phyloP scores from a whole-genome alignment of 2,329 filamentous ascomycete species.

The Penicillium sp. region DNA sequence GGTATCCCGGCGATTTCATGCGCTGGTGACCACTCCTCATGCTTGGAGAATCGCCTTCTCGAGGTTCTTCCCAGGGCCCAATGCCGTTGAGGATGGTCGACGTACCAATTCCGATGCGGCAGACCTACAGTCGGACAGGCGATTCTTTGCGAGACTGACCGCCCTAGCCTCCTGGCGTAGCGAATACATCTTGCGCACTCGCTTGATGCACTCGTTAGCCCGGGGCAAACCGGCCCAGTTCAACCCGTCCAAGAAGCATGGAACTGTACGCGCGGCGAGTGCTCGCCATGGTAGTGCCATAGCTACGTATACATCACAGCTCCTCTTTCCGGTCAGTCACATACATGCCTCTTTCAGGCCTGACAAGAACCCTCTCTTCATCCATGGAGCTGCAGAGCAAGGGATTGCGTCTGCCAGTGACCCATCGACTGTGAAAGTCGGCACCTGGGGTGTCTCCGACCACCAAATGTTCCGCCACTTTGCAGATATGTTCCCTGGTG shows the following conservation, averaged over 20 bases:
- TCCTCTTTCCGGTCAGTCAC: conserved; percentile 75
- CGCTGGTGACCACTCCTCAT: conserved; percentile 83
- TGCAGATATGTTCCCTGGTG: conserved; percentile 70
- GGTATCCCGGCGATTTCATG: conserved; percentile 84
- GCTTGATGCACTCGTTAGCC: conserved; percentile 75
- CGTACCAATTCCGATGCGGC: conserved; percentile 49
- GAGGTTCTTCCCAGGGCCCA: conserved; percentile 80
- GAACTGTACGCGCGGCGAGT: conserved; percentile 54
- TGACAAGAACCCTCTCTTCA: conserved; percentile 73
- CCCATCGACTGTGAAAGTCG: conserved; percentile 69
- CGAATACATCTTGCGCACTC: conserved; percentile 87
- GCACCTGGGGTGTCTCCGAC: conserved; percentile 79
- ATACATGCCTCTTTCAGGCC: conserved; percentile 73
- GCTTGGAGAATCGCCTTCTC: conserved; percentile 92
- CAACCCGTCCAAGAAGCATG: conserved; percentile 54
- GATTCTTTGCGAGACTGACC: conserved; percentile 79
- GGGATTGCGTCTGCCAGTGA: conserved; percentile 80
- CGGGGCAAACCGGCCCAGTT: conserved; percentile 70
- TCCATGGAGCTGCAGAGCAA: conserved; percentile 79
- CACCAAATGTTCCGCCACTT: conserved; percentile 74
- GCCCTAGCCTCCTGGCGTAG: conserved; percentile 89
- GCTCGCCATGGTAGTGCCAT: conserved; percentile 70
- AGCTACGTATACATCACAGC: conserved; percentile 80
- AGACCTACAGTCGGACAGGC: conserved; percentile 69
- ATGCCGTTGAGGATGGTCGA: conserved; percentile 51